A percentile compares a stretch with the other conserved stretches of the same genome.
Conservation (phyloP, 176 grass and related monocot species). For the Phragmites australis region DNA sequence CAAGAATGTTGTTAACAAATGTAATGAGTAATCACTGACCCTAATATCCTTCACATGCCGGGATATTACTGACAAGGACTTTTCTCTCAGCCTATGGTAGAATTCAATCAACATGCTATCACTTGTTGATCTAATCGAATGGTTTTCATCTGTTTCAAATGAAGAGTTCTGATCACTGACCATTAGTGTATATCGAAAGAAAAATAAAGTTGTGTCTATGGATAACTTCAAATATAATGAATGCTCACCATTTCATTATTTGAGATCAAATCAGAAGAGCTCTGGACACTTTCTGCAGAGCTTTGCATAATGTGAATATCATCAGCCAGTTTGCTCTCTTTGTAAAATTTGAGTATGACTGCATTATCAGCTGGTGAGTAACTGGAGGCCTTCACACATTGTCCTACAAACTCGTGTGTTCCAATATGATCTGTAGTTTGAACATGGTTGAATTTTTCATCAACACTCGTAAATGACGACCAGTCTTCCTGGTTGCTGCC, state of each 20-base stretch:
- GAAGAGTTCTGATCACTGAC: conserved; percentile 59
- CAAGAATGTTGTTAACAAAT: background rate
- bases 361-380: conserved; percentile 25
- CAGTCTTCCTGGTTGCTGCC: conserved; percentile 31
- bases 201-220: background rate
- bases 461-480: conserved; percentile 29
- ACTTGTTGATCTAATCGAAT: conserved; percentile 38
- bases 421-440: conserved; percentile 10
- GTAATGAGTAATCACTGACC: conserved; percentile 23
- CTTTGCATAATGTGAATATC: background rate
- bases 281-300: conserved; percentile 28
- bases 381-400: conserved; percentile 12
- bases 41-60: conserved; percentile 32
- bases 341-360: conserved; percentile 42
- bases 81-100: conserved; percentile 44
- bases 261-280: conserved; percentile 45
- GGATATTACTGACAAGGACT: conserved; percentile 33
- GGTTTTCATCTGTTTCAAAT: conserved; percentile 50
- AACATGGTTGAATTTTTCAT: conserved; percentile 27
- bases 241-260: conserved; percentile 52
- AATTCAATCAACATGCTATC: conserved; percentile 44
- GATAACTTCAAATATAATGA: background rate
- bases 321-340: background rate
- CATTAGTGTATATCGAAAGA: conserved; percentile 38
- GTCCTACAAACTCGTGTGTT: background rate